Evolutionary conservation across 306 rosid genomes (phyloP), one percentile per base, ranked within the genome.

Genomic region (Calophaca sinica): DNA sequence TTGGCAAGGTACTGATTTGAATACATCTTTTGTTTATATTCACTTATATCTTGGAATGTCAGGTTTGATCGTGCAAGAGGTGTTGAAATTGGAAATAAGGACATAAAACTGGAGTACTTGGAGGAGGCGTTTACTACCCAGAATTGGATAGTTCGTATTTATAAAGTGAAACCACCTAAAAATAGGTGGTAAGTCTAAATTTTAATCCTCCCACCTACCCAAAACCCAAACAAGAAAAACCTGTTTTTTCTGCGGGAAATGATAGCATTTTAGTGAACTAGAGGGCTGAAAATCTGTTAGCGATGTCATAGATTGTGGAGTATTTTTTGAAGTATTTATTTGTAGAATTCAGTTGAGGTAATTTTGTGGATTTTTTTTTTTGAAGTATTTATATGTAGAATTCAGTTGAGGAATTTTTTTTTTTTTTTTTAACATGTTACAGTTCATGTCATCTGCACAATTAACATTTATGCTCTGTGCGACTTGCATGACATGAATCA

Each of bases 31-130:
- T 13, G 6, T 70, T 59, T 52, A n/a, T 42, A 8, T 29, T 59
- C 46, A 57, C 28, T 4, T 45, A 29, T 20, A 15, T 64, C 55
- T 26, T 83, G 55, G 15, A 78, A 75, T 77, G 75, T 60, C 87
- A 96, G 99, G 88, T 96, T 74, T 51, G 99, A 96, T 89, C 99
- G 99, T 1, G 99, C 99, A 0, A 84, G 99, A 75, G 98, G 99
- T 63, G 99, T 92, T 72, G 99, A 96, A 87, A 96, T 96, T 82
- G 99, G 99, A 67, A 96, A 96, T 42, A 92, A 96, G 81, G 97
- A 96, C 85, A 84, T 96, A 82, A 90, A 92, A 78, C 97, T 96
- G 13, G 98, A 92, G 83, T 81, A 96, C 75, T 83, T 92, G 92
- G 99, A 96, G 87, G 99, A 96, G 96, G 98, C 99, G 0, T 89